These are phyloP conservation scores for Botrytis medusae DNA, from an alignment of 2,329 filamentous ascomycete genomes.

Conservation along the genomic window DNA sequence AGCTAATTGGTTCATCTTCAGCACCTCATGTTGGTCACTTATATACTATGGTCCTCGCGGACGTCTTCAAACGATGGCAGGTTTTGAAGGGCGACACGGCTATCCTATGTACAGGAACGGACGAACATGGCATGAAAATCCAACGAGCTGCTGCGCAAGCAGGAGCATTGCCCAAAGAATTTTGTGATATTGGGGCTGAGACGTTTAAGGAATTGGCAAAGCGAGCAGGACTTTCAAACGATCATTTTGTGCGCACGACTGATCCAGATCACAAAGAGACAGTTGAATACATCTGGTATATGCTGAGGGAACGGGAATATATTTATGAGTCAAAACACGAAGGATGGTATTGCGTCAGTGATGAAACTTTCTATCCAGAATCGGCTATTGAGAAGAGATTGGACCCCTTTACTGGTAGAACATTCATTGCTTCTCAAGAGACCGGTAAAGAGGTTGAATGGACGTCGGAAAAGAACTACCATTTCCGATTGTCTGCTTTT, in stretches of 20 bases:
- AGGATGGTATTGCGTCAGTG: slow-evolving; percentile 95
- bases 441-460: slow-evolving; percentile 93
- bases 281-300: slow-evolving; percentile 85
- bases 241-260: slow-evolving; percentile 92
- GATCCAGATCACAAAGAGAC: slow-evolving; percentile 77
- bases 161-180: slow-evolving; percentile 71
- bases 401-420: slow-evolving; percentile 77
- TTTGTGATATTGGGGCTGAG: slow-evolving; percentile 81
- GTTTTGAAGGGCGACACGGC: slow-evolving; percentile 69
- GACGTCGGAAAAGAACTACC: slow-evolving; percentile 91
- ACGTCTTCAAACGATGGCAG: slow-evolving; percentile 92
- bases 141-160: slow-evolving; percentile 78
- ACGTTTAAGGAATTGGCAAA: slow-evolving; percentile 76
- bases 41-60: slow-evolving; percentile 87
- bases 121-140: slow-evolving; percentile 97
- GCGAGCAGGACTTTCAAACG: slow-evolving; percentile 68
- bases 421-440: slow-evolving; percentile 79
- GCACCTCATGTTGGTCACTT: slow-evolving; percentile 94
- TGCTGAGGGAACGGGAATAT: slow-evolving; percentile 71
- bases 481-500: slow-evolving; percentile 86
- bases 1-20: slow-evolving; percentile 41
- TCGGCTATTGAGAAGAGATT: slow-evolving; percentile 70
- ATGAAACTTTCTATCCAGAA: slow-evolving; percentile 93
- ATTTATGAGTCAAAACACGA: slow-evolving; percentile 85
- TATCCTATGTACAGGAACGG: slow-evolving; percentile 84